Evolutionary conservation across 306 rosid species (phyloP).

Genomic region (Pueraria montana): DNA sequence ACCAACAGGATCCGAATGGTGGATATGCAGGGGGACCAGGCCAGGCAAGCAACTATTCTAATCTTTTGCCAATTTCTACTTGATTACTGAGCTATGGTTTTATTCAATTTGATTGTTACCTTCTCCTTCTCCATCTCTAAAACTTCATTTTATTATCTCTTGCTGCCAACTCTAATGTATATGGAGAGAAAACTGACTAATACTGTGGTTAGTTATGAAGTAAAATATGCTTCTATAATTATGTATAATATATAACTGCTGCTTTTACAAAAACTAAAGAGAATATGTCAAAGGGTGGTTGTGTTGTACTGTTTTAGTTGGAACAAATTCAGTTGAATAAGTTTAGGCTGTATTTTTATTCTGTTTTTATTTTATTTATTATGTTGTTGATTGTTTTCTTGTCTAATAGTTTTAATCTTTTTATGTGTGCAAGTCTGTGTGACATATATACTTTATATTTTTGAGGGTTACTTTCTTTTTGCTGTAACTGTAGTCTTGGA

Average conservation of each 20-base stretch:
- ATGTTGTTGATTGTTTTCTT: background rate
- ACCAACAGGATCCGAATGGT: constrained; percentile 83
- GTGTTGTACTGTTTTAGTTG: constrained; percentile 31
- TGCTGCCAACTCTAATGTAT: constrained; percentile 20
- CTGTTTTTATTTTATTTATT: background rate
- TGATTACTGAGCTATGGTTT: constrained; percentile 32
- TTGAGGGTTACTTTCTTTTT: constrained; percentile 20
- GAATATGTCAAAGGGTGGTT: constrained; percentile 1
- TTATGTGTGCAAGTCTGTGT: background rate
- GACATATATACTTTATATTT: constrained; percentile 6
- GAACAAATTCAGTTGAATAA: constrained; percentile 6
- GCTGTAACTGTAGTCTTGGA: constrained; percentile 2
- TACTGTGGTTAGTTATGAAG: constrained; percentile 16
- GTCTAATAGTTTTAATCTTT: background rate
- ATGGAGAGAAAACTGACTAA: background rate
- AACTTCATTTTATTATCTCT: constrained; percentile 21
- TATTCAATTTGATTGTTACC: constrained; percentile 29
- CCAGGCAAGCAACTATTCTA: constrained; percentile 73
- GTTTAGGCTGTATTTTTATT: constrained; percentile 14
- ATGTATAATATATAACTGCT: background rate
- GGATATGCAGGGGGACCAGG: constrained; percentile 98
- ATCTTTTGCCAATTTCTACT: constrained; percentile 26
- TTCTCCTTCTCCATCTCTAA: background rate
- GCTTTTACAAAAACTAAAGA: background rate
- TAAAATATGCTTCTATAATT: constrained; percentile 24